A percentile compares a stretch with the other conserved stretches of the same genome.
These are phyloP conservation scores for Protostelium mycophagum DNA, from an alignment of 78 protist species.

Conservation along the genomic window DNA sequence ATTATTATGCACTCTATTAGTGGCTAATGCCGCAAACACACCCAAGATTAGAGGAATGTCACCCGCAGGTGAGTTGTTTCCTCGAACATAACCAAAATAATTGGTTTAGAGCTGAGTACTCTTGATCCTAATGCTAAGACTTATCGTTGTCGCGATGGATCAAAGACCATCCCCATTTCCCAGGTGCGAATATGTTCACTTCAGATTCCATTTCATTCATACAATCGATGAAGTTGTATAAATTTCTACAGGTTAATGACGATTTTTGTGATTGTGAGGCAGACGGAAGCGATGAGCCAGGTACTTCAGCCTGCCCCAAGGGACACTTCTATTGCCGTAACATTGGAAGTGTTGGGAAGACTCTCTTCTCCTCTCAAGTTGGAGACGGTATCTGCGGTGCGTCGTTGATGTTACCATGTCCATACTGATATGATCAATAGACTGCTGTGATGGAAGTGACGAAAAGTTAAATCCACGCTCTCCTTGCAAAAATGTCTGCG, in stretches of 20 bases:
- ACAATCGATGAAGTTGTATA: background rate
- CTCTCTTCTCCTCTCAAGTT: constrained; percentile 53
- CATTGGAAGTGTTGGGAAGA: constrained; percentile 19
- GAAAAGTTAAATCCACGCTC: constrained; percentile 15
- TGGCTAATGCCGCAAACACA: too few species aligned
- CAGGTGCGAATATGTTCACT: background rate
- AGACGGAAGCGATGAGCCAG: constrained; percentile 88
- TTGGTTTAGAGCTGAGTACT: background rate
- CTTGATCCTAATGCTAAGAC: background rate
- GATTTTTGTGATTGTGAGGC: constrained; percentile 82
- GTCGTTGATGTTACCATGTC: background rate
- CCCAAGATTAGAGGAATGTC: background rate
- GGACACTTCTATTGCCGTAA: constrained; percentile 65
- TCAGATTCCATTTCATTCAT: background rate
- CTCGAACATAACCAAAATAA: background rate
- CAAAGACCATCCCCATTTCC: constrained; percentile 22
- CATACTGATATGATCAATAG: background rate
- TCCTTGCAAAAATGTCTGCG: constrained; percentile 36
- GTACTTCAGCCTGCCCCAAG: constrained; percentile 60
- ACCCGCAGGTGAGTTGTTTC: background rate
- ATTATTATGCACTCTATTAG: too few species aligned
- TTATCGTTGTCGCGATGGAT: background rate
- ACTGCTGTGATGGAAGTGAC: constrained; percentile 73
- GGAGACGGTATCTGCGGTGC: constrained; percentile 82
- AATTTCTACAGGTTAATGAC: constrained; percentile 63